These are phyloP conservation scores for Aurinia saxatilis DNA, from an alignment of 345 rosid genomes.

Conservation along the genomic window DNA sequence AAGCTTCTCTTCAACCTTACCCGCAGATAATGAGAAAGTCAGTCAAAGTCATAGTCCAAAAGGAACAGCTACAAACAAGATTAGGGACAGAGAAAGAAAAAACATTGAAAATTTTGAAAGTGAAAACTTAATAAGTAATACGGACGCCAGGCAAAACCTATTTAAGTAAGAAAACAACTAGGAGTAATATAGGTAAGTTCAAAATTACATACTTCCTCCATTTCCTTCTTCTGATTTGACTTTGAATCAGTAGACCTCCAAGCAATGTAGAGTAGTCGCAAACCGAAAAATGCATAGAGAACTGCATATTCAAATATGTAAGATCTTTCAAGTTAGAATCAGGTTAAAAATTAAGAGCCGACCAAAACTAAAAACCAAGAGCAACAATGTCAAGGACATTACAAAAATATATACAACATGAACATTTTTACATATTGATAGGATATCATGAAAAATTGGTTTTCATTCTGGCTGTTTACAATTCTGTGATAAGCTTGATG, in stretches of 20 bases:
- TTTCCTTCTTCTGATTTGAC: slow-evolving; percentile 88
- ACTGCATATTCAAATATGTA: slow-evolving; percentile 38
- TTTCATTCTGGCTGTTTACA: not conserved
- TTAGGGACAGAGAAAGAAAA: not conserved
- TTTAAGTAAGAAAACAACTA: not conserved
- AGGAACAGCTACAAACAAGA: not conserved
- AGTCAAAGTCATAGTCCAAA: not conserved
- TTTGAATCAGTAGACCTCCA: slow-evolving; percentile 91
- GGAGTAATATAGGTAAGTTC: not conserved
- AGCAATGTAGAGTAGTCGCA: slow-evolving; percentile 94
- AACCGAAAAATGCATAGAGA: slow-evolving; percentile 85
- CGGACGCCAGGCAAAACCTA: not conserved
- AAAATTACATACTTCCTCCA: slow-evolving; percentile 71
- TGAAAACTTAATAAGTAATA: not conserved
- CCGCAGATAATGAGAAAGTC: not conserved
- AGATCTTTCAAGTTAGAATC: slow-evolving; percentile 3
- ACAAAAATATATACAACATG: not conserved
- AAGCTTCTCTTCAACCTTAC: slow-evolving; percentile 96
- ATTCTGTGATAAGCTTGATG: too few relatives aligned
- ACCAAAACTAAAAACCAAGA: not conserved
- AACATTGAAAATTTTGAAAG: not conserved
- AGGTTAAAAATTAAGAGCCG: not conserved
- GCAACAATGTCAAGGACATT: not conserved
- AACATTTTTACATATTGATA: not conserved
- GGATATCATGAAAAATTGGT: not conserved